Conservation (phyloP, 2,329 filamentous ascomycete species). For the Hypoxylon sp. region DNA sequence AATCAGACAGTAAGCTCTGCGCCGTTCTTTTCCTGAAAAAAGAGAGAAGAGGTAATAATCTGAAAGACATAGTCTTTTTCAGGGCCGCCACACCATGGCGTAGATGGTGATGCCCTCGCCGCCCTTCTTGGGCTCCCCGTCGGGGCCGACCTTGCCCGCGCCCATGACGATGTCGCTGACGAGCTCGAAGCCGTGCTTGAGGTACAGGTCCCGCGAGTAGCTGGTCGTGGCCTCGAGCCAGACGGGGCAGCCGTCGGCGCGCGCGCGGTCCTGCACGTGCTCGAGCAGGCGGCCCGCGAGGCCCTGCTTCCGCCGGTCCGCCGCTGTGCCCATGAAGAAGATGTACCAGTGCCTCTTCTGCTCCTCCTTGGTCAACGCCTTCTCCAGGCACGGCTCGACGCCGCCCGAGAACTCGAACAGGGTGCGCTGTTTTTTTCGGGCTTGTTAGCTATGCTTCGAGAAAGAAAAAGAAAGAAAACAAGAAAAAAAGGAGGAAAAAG, state of each 20-base stretch:
- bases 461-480: too few relatives aligned
- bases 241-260: not conserved
- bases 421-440: too few relatives aligned
- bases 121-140: not conserved
- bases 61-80: not conserved
- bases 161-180: not conserved
- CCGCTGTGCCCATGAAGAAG: not conserved
- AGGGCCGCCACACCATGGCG: not conserved
- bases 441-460: too few relatives aligned
- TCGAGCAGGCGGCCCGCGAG: not conserved
- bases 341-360: too few relatives aligned
- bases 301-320: not conserved
- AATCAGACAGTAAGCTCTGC: too few relatives aligned
- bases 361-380: too few relatives aligned
- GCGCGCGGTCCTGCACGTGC: not conserved
- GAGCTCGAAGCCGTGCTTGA: not conserved
- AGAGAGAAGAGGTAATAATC: too few relatives aligned
- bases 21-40: too few relatives aligned
- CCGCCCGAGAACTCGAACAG: too few relatives aligned
- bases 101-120: not conserved
- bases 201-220: not conserved
- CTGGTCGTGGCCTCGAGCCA: not conserved
- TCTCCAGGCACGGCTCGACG: too few relatives aligned
- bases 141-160: not conserved
- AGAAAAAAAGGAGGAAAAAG: too few relatives aligned